Evolutionary conservation across 768 basidiomycete genomes (phyloP).

Genomic region (Lyophyllum semitale): DNA sequence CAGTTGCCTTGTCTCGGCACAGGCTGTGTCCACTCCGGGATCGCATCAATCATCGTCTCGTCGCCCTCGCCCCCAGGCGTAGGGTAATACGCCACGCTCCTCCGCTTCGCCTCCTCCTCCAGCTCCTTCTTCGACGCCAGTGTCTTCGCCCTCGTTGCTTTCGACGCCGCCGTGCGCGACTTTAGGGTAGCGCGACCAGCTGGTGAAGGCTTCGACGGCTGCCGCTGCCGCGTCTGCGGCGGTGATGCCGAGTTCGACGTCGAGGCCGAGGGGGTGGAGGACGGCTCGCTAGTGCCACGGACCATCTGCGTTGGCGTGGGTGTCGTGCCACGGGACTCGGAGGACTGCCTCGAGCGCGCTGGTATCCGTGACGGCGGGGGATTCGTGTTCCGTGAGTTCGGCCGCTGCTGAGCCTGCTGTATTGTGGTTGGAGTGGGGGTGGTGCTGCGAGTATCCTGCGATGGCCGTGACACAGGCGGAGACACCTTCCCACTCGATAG

Average conservation of each 20-base stretch:
- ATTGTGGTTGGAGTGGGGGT: slow-evolving; percentile 40
- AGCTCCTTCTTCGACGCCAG: slow-evolving; percentile 36
- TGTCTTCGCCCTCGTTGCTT: slow-evolving; percentile 41
- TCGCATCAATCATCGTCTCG: slow-evolving; percentile 66
- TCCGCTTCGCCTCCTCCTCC: slow-evolving; percentile 48
- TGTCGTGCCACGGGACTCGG: slow-evolving; percentile 48
- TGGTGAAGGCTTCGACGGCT: slow-evolving; percentile 28
- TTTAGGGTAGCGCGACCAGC: slow-evolving; percentile 32
- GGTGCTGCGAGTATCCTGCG: slow-evolving; percentile 36
- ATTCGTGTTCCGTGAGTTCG: slow-evolving; percentile 33
- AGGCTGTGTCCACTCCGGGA: slow-evolving; percentile 83
- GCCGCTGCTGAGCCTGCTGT: slow-evolving; percentile 20
- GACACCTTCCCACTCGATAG: slow-evolving; percentile 16
- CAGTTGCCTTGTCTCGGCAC: slow-evolving; percentile 70
- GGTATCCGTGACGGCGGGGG: slow-evolving; percentile 41
- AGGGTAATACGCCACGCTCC: slow-evolving; percentile 72
- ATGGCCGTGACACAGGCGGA: slow-evolving; percentile 19
- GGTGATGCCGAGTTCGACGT: slow-evolving; percentile 28
- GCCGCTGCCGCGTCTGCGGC: slow-evolving; percentile 27
- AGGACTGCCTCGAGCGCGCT: slow-evolving; percentile 41
- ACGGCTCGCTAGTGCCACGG: slow-evolving; percentile 40
- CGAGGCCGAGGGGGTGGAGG: slow-evolving; percentile 33
- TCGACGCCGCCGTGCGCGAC: slow-evolving; percentile 30
- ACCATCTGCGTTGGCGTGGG: slow-evolving; percentile 40
- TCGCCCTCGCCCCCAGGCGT: slow-evolving; percentile 40